These are phyloP conservation scores for Eleusine coracana DNA, from an alignment of 176 grass and related monocot genomes.

Conservation along the genomic window DNA sequence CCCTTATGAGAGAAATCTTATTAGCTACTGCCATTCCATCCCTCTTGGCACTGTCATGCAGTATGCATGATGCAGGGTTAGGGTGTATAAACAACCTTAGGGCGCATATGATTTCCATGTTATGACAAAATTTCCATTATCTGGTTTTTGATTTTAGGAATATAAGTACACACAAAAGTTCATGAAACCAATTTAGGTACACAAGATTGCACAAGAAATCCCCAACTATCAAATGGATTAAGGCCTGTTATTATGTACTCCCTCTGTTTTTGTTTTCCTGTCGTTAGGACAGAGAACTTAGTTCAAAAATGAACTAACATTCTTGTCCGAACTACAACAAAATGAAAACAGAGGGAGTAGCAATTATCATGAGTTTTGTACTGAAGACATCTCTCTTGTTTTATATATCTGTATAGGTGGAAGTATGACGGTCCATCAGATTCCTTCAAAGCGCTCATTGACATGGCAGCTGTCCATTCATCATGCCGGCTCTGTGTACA, in stretches of 20 bases:
- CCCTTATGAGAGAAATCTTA: background rate
- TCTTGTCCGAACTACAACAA: no score
- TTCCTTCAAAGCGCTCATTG: conserved; percentile 94
- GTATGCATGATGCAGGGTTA: background rate
- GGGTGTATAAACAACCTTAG: background rate
- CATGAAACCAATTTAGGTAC: background rate
- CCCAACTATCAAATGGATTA: background rate
- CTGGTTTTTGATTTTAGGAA: background rate
- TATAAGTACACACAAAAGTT: background rate
- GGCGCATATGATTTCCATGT: background rate
- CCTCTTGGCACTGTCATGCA: background rate
- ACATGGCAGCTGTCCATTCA: conserved; percentile 97
- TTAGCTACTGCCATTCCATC: background rate
- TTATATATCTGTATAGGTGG: conserved; percentile 63
- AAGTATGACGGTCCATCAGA: conserved; percentile 92
- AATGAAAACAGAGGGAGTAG: no score
- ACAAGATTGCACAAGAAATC: background rate
- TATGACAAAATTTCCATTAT: background rate
- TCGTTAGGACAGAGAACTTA: no score
- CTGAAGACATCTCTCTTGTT: conserved; percentile 15
- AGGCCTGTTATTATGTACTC: background rate
- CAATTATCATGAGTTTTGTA: conserved; percentile 3
- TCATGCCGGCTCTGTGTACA: conserved; percentile 95
- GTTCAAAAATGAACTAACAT: no score
- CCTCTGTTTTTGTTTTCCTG: no score